Evolutionary conservation across 1,284 basidiomycete genomes (phyloP).

Genomic region (Rhodotorula mucilaginosa): DNA sequence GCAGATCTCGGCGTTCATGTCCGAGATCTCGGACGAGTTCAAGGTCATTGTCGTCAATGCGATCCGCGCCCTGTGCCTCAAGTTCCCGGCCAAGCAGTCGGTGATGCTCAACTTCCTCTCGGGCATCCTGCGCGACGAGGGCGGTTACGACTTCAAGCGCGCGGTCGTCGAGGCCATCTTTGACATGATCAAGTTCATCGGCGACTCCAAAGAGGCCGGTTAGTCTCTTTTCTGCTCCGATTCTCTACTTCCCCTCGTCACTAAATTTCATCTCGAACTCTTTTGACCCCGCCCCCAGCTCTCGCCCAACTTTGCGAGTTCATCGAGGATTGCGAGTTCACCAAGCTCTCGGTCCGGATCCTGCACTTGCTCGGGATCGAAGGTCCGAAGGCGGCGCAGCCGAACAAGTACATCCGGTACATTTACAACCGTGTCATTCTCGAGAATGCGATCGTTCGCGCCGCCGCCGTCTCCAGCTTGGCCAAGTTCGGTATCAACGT

Average conservation of each 20-base stretch:
- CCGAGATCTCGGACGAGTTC: slow-evolving; percentile 99
- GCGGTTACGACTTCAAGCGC: slow-evolving; percentile 99
- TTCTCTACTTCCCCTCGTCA: background rate
- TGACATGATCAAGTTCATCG: slow-evolving; percentile 98
- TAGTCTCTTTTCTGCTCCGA: slow-evolving; percentile 25
- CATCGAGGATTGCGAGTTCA: slow-evolving; percentile 99
- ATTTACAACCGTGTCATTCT: slow-evolving; percentile 99
- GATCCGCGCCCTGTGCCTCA: slow-evolving; percentile 95
- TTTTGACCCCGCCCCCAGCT: slow-evolving; percentile 55
- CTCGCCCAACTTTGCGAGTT: slow-evolving; percentile 99
- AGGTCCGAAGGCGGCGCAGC: slow-evolving; percentile 90
- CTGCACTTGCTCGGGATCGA: slow-evolving; percentile 92
- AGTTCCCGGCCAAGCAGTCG: slow-evolving; percentile 95
- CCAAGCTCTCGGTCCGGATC: slow-evolving; percentile 95
- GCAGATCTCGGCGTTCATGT: slow-evolving; percentile 98
- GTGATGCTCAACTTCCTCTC: slow-evolving; percentile 93
- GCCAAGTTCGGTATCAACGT: slow-evolving; percentile 96
- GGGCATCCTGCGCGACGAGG: slow-evolving; percentile 90
- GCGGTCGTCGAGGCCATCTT: slow-evolving; percentile 99
- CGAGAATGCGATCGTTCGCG: slow-evolving; percentile 96
- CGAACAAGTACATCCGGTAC: slow-evolving; percentile 97
- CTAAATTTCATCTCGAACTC: background rate
- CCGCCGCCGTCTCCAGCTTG: slow-evolving; percentile 89
- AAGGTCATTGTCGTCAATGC: slow-evolving; percentile 99
- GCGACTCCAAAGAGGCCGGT: slow-evolving; percentile 83